Conservation (phyloP, 2,329 filamentous ascomycete species). For the Colletotrichum sp. region DNA sequence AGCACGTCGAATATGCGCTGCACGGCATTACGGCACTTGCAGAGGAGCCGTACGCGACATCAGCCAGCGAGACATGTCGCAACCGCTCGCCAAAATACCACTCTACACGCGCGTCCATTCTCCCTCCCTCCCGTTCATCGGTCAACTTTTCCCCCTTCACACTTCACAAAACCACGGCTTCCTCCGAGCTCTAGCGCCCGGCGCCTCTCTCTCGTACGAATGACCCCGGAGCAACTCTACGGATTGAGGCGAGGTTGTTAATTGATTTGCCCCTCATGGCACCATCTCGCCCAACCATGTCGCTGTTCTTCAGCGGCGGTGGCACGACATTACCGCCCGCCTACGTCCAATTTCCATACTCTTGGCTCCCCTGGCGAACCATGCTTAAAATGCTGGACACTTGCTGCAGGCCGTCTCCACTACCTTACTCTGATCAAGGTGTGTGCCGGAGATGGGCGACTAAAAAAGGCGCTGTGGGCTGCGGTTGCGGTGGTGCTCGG, state of each 20-base stretch:
- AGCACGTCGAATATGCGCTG: background rate
- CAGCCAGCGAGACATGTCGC: background rate
- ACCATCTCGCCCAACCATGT: background rate
- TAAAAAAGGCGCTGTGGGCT: background rate
- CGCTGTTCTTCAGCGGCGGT: background rate
- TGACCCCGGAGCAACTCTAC: background rate
- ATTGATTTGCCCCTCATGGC: background rate
- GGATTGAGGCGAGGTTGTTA: background rate
- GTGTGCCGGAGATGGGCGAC: conserved; percentile 5
- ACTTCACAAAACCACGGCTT: background rate
- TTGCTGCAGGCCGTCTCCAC: background rate
- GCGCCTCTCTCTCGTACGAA: background rate
- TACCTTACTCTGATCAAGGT: conserved; percentile 7
- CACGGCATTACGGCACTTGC: background rate
- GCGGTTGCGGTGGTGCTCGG: background rate
- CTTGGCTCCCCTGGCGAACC: conserved; percentile 4
- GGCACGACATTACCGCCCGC: background rate
- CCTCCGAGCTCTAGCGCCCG: background rate
- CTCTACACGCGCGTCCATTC: background rate
- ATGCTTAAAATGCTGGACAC: background rate
- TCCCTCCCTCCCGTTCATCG: background rate
- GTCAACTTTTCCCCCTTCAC: background rate
- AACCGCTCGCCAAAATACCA: background rate
- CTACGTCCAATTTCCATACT: conserved; percentile 7
- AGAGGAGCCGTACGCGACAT: background rate